Conservation (phyloP, 176 grass and related monocot genomes). For the Cenchrus purpureus region DNA sequence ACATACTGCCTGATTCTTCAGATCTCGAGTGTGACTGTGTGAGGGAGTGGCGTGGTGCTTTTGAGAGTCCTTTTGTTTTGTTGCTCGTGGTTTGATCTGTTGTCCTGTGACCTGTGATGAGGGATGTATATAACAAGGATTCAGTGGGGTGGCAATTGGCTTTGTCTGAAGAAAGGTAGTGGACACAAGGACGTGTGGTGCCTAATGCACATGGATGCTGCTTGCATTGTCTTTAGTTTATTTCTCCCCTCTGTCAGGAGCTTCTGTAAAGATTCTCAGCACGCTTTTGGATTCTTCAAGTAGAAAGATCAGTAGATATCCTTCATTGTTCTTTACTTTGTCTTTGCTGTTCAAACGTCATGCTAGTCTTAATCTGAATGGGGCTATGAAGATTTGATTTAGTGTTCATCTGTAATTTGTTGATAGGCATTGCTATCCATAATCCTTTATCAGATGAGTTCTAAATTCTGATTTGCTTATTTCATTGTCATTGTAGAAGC, state of each 20-base stretch:
- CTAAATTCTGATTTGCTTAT: background rate
- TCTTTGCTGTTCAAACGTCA: slow-evolving; percentile 13
- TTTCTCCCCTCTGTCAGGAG: slow-evolving; percentile 15
- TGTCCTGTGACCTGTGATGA: slow-evolving; percentile 1
- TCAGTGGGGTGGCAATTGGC: slow-evolving; percentile 36
- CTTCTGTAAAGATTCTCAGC: slow-evolving; percentile 31
- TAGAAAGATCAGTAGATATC: slow-evolving; percentile 26
- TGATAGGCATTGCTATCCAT: background rate
- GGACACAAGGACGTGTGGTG: slow-evolving; percentile 42
- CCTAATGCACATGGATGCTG: slow-evolving; percentile 48
- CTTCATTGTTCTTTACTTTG: background rate
- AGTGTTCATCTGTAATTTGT: background rate
- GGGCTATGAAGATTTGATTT: background rate
- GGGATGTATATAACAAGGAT: slow-evolving; percentile 51
- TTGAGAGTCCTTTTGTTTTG: slow-evolving; percentile 53
- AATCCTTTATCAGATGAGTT: background rate
- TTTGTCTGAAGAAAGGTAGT: slow-evolving; percentile 42
- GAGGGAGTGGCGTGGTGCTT: slow-evolving; percentile 47
- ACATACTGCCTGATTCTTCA: slow-evolving; percentile 40
- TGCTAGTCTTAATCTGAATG: slow-evolving; percentile 14
- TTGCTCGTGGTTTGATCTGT: slow-evolving; percentile 39
- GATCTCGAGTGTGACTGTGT: slow-evolving; percentile 41
- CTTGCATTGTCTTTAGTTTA: slow-evolving; percentile 42
- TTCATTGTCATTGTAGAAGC: background rate
- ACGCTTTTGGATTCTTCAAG: slow-evolving; percentile 39